A percentile compares a stretch with the other conserved stretches of the same genome.
phyloP scores from a whole-genome alignment of 768 basidiomycete genomes.

The Cystobasidium tubakii region DNA sequence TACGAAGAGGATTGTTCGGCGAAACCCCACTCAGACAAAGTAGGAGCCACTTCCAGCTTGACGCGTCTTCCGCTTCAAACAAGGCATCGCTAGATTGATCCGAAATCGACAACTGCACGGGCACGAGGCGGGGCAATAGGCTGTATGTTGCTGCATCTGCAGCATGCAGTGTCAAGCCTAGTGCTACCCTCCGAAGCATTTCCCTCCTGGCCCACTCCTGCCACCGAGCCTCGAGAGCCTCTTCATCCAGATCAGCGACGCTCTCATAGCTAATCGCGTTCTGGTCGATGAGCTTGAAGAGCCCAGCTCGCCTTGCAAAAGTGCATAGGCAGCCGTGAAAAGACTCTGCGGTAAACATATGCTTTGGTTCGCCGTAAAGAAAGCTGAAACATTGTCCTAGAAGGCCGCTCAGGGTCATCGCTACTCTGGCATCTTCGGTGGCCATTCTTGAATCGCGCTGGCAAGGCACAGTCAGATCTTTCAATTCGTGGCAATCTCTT shows the following conservation, averaged over 20 bases:
- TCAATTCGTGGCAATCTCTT: background rate
- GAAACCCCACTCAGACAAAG: background rate
- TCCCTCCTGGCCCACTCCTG: background rate
- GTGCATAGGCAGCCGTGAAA: conserved; percentile 16
- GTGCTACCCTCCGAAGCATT: background rate
- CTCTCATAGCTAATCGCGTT: background rate
- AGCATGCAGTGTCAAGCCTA: conserved; percentile 24
- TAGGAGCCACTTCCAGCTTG: background rate
- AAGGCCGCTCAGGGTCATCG: conserved; percentile 10
- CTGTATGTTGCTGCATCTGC: conserved; percentile 4
- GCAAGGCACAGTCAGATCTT: background rate
- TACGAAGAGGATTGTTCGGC: background rate
- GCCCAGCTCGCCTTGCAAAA: conserved; percentile 9
- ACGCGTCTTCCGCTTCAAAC: conserved; percentile 14
- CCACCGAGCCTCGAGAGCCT: conserved; percentile 11
- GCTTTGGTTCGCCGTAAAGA: conserved; percentile 15
- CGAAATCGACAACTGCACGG: background rate
- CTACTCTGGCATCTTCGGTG: conserved; percentile 1
- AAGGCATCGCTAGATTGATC: conserved; percentile 8
- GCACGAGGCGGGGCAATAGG: background rate
- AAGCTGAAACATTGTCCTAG: conserved; percentile 26
- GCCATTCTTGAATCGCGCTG: conserved; percentile 21
- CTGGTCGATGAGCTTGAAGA: conserved; percentile 11
- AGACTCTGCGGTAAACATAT: conserved; percentile 22
- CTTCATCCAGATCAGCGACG: background rate